Conservation (phyloP, 2,329 filamentous ascomycete species). For the Lachnellula subtilissima region DNA sequence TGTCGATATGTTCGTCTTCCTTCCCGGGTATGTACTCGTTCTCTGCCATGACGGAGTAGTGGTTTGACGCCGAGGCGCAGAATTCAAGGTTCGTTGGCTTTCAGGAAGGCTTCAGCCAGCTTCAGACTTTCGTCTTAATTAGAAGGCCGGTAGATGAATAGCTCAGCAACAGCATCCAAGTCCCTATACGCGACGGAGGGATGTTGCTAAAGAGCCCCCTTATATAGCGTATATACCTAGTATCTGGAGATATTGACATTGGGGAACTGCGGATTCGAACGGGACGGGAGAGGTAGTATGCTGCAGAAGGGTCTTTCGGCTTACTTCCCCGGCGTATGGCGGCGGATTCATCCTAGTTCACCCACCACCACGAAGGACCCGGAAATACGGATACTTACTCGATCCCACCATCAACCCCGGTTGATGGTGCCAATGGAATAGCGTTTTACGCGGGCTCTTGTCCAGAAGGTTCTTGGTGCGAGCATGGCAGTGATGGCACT, state of each 20-base stretch:
- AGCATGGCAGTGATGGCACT: no score
- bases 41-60: conserved; percentile 7
- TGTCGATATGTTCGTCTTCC: conserved; percentile 16
- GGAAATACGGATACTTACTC: not conserved
- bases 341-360: no score
- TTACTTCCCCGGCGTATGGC: no score
- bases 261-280: no score
- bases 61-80: not conserved
- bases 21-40: conserved; percentile 6
- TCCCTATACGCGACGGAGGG: not conserved
- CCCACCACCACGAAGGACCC: not conserved
- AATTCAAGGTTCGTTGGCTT: not conserved
- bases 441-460: no score
- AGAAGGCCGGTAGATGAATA: not conserved
- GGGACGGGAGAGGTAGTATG: no score
- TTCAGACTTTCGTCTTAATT: not conserved
- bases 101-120: not conserved
- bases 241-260: no score
- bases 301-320: no score
- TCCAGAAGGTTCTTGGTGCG: no score
- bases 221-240: no score
- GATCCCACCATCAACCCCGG: not conserved
- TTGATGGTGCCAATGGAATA: no score
- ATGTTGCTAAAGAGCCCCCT: not conserved
- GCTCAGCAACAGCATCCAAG: no score